Percentiles rank a stretch among this genome's conserved stretches.
These are phyloP conservation scores for Curvularia sp. DNA, from an alignment of 2,329 filamentous ascomycete genomes.

Conservation along the genomic window DNA sequence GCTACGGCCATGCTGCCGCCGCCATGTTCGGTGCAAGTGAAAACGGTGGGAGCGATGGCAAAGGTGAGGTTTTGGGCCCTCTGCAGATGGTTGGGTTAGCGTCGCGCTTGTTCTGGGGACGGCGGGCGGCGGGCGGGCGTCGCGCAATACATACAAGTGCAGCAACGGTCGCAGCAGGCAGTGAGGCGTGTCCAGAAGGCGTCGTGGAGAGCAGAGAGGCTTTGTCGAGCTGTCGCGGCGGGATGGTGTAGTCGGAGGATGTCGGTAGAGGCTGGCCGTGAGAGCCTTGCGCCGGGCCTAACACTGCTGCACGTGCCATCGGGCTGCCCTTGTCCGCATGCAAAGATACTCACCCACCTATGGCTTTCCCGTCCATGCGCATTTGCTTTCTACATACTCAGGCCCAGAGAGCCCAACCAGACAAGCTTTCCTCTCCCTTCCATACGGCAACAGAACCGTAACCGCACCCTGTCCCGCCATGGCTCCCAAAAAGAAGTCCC, in stretches of 20 bases:
- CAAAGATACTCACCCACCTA: not conserved
- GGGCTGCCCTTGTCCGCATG: constrained; percentile 5
- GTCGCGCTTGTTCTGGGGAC: constrained; percentile 15
- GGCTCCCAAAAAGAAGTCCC: constrained; percentile 43
- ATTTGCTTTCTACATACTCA: not conserved
- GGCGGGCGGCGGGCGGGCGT: constrained; percentile 6
- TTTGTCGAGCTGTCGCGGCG: constrained; percentile 16
- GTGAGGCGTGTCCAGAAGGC: not conserved
- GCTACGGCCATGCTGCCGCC: constrained; percentile 43
- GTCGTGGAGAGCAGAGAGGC: not conserved
- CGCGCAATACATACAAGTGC: constrained; percentile 19
- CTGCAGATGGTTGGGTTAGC: constrained; percentile 30
- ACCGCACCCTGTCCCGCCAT: constrained; percentile 21
- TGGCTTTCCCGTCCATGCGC: not conserved
- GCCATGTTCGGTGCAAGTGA: constrained; percentile 35
- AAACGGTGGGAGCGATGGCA: constrained; percentile 1
- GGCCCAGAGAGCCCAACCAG: not conserved
- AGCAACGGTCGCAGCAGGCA: not conserved
- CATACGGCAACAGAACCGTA: not conserved
- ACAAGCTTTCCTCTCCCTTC: not conserved
- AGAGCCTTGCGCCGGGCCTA: constrained; percentile 21
- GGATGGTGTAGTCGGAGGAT: constrained; percentile 9
- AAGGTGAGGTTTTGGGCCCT: constrained; percentile 15
- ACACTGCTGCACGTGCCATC: constrained; percentile 13
- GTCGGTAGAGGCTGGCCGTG: constrained; percentile 13